Conservation (phyloP, 1,284 basidiomycete genomes). For the Singerocomus inundabilis region DNA sequence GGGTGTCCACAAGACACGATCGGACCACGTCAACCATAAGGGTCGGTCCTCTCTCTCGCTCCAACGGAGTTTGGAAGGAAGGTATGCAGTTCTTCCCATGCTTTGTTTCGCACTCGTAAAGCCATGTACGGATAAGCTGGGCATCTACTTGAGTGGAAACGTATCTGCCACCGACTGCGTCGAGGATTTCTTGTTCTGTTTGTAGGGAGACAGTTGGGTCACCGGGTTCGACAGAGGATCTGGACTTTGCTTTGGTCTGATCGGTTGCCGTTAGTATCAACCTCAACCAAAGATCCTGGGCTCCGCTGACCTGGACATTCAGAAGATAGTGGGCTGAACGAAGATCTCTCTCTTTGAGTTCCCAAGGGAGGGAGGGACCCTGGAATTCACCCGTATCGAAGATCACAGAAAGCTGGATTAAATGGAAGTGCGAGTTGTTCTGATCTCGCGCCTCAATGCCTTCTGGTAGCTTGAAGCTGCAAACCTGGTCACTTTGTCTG, state of each 20-base stretch:
- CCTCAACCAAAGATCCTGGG: too few relatives aligned
- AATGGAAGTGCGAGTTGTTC: conserved; percentile 17
- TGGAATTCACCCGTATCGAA: conserved; percentile 2
- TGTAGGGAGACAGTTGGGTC: neutral
- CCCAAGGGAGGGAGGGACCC: conserved; percentile 18
- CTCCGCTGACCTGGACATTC: conserved; percentile 14
- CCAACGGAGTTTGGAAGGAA: neutral
- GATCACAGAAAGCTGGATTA: conserved; percentile 11
- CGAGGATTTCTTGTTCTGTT: conserved; percentile 11
- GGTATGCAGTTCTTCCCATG: conserved; percentile 12
- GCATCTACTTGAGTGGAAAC: conserved; percentile 3
- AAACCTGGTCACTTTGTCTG: neutral
- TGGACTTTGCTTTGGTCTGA: conserved; percentile 12
- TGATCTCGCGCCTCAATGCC: conserved; percentile 7
- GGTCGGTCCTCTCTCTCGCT: neutral
- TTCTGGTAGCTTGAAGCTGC: conserved; percentile 13
- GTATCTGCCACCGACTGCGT: conserved; percentile 16
- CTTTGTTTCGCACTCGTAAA: conserved; percentile 16
- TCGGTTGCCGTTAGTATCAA: neutral
- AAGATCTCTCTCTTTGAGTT: neutral
- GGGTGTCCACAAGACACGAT: conserved; percentile 17
- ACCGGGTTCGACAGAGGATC: neutral
- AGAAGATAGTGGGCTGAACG: conserved; percentile 1
- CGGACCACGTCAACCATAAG: conserved; percentile 15
- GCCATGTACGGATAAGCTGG: conserved; percentile 17